Evolutionary conservation across 176 grass and related monocot genomes (phyloP).

Genomic region (Oryza glaberrima): DNA sequence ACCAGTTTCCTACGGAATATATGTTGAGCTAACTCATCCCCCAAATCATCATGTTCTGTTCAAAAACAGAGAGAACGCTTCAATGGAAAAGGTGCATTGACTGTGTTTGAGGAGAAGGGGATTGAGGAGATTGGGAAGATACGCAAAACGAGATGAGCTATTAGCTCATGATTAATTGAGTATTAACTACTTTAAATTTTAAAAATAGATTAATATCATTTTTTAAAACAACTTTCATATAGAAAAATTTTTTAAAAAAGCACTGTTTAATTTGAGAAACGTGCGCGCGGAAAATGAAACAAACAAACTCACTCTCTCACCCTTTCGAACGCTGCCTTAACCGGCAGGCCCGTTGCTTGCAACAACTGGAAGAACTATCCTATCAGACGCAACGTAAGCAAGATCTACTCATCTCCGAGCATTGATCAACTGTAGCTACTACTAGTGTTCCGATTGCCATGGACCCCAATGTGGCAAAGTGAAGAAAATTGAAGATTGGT

Average conservation of each 20-base stretch:
- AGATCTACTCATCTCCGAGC: conserved; percentile 18
- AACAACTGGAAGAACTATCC: conserved; percentile 3
- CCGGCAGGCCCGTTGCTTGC: background rate
- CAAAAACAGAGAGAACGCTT: background rate
- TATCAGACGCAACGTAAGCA: background rate
- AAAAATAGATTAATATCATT: too few relatives aligned
- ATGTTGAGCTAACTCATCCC: background rate
- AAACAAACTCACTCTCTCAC: too few relatives aligned
- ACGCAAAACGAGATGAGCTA: too few relatives aligned
- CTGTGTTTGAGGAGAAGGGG: background rate
- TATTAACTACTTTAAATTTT: too few relatives aligned
- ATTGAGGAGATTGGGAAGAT: too few relatives aligned
- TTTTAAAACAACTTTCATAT: too few relatives aligned
- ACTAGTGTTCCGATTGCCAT: conserved; percentile 13
- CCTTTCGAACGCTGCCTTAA: background rate
- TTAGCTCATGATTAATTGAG: too few relatives aligned
- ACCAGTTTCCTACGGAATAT: background rate
- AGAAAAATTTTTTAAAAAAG: too few relatives aligned
- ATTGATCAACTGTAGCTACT: background rate
- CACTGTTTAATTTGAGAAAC: too few relatives aligned
- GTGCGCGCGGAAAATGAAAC: too few relatives aligned
- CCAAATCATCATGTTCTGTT: background rate
- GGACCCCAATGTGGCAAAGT: conserved; percentile 19
- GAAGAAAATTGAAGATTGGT: background rate
- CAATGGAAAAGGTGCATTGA: background rate